These are phyloP conservation scores for Schizochytrium sp. DNA, from an alignment of 108 stramenopile species.

Conservation along the genomic window DNA sequence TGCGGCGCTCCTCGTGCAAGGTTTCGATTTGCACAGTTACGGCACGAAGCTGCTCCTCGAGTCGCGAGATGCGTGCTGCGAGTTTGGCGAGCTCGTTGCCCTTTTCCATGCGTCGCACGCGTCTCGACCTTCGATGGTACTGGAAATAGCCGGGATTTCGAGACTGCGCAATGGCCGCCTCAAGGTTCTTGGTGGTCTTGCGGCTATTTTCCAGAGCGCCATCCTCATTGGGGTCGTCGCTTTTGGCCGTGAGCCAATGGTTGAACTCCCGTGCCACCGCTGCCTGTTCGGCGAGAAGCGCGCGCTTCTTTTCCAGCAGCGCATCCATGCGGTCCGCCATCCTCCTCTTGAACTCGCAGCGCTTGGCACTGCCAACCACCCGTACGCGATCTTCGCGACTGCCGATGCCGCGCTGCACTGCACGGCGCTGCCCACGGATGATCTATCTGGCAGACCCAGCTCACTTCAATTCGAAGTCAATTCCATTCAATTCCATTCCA, in stretches of 20 bases:
- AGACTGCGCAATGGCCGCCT: neutral
- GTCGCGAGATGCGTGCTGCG: neutral
- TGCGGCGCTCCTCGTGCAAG: neutral
- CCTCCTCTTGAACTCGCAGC: too few relatives aligned
- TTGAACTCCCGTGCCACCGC: neutral
- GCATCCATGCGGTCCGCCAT: neutral
- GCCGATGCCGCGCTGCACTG: too few relatives aligned
- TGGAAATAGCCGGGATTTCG: neutral
- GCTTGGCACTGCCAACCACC: too few relatives aligned
- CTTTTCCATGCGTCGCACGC: neutral
- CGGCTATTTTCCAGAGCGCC: neutral
- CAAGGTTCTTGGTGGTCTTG: neutral
- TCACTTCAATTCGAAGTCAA: too few relatives aligned
- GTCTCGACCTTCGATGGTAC: neutral
- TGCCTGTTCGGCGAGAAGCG: constrained; percentile 5
- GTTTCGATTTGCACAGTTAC: neutral
- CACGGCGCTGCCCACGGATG: too few relatives aligned
- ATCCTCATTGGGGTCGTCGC: neutral
- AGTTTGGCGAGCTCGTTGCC: neutral
- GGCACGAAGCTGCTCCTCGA: neutral
- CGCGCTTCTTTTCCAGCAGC: neutral
- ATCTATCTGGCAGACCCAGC: too few relatives aligned
- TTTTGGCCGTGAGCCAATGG: neutral
- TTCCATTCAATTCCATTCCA: too few relatives aligned
- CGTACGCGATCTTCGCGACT: too few relatives aligned